A percentile compares a stretch with the other conserved stretches of the same genome.
Evolutionary conservation across 352 stramenopile genomes (phyloP).

Genomic region (Globisporangium nunn): DNA sequence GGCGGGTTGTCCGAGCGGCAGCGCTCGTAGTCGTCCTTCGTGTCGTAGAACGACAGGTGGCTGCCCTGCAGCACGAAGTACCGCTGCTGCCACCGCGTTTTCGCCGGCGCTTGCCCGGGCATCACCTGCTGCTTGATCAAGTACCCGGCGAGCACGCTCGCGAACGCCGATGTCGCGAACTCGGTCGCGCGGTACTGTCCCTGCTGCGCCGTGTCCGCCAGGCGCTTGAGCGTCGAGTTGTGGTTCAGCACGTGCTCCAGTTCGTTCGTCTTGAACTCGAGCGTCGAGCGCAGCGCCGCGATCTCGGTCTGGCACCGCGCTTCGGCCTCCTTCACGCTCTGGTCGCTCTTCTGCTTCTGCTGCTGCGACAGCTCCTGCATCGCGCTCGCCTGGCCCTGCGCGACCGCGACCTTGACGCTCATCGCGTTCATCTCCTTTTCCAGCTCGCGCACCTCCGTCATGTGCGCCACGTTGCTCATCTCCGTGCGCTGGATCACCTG

Average conservation of each 20-base stretch:
- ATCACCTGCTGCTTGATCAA: slow-evolving; percentile 81
- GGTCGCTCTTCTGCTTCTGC: slow-evolving; percentile 73
- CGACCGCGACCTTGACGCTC: slow-evolving; percentile 74
- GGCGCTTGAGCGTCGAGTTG: slow-evolving; percentile 81
- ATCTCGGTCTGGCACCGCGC: slow-evolving; percentile 67
- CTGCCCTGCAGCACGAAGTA: slow-evolving; percentile 82
- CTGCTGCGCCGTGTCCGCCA: slow-evolving; percentile 80
- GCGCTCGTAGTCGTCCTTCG: slow-evolving; percentile 83
- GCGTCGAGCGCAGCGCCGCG: slow-evolving; percentile 45
- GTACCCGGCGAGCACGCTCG: slow-evolving; percentile 71
- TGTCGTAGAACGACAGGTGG: slow-evolving; percentile 79
- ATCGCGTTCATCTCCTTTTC: slow-evolving; percentile 80
- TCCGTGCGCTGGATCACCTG: slow-evolving; percentile 79
- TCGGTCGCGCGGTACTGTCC: slow-evolving; percentile 83
- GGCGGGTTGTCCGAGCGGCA: slow-evolving; percentile 70
- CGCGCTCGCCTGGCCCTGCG: slow-evolving; percentile 69
- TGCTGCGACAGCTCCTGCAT: slow-evolving; percentile 77
- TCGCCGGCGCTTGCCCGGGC: slow-evolving; percentile 26
- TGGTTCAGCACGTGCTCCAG: slow-evolving; percentile 84
- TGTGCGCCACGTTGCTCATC: slow-evolving; percentile 62
- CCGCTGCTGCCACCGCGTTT: slow-evolving; percentile 79
- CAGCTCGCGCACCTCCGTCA: slow-evolving; percentile 65
- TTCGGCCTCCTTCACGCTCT: slow-evolving; percentile 69
- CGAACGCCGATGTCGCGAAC: slow-evolving; percentile 63
- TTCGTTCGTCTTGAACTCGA: slow-evolving; percentile 86